Conservation (phyloP, 108 stramenopile species). For the Cylindrotheca closterium region DNA sequence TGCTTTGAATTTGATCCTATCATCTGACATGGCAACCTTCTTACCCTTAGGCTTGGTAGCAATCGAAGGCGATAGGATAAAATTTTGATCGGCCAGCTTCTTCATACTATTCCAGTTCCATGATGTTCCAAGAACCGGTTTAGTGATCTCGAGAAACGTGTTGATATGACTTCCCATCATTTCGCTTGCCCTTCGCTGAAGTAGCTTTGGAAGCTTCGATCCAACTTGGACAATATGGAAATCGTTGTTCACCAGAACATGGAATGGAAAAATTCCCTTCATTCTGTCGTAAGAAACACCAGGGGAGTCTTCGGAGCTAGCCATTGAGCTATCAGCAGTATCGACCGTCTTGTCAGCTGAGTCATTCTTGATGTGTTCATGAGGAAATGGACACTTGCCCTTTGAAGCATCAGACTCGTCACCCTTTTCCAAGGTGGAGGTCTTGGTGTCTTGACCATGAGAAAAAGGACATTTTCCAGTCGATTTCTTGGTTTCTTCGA, state of each 20-base stretch:
- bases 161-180: background rate
- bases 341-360: background rate
- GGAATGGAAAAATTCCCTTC: conserved; percentile 38
- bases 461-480: background rate
- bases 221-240: conserved; percentile 44
- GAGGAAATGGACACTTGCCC: too few species aligned
- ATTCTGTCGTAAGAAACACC: background rate
- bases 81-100: conserved; percentile 37
- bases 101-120: conserved; percentile 14
- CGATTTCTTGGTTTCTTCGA: background rate
- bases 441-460: too few species aligned
- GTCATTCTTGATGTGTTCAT: too few species aligned
- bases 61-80: conserved; percentile 18
- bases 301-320: background rate
- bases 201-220: conserved; percentile 22
- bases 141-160: background rate
- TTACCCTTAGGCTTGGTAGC: too few species aligned
- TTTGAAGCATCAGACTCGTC: too few species aligned
- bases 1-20: conserved; percentile 28
- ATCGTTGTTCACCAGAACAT: conserved; percentile 32
- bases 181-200: background rate
- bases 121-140: conserved; percentile 13
- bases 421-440: too few species aligned
- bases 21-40: too few species aligned
- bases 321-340: background rate